Base-by-base conservation (phyloP, 2,329 filamentous ascomycete genomes). In the Colletotrichum tofieldiae region DNA sequence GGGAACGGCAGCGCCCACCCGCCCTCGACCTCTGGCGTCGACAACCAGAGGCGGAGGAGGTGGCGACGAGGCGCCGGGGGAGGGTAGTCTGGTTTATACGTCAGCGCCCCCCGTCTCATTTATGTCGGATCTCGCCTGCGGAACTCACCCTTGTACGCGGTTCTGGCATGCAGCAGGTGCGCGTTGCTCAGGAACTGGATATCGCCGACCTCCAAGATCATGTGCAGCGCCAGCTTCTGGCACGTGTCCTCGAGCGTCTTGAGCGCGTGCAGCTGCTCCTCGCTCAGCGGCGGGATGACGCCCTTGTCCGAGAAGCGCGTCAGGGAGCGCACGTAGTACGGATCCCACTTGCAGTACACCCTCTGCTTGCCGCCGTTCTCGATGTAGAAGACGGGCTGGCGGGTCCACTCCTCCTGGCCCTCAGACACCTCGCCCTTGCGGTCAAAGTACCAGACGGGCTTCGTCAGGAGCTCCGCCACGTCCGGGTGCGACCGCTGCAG, bases 401-500 rank as follows among this genome's bases (percentile, higher is more conserved):
- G 86, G 77, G 94, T 93, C 83, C 91, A 97, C 69, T 91, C 91
- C 66, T 95, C 90, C 81, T 97, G 88, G 16, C 93, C 94, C 18
- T 86, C 84, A 29, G 91, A 93, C 1, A 89, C 90, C 85, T 97
- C 94, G 14, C 94, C 94, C 85, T 97, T 97, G 66, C 94, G 92
- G 82, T 97, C 94, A 81, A 97, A 96, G 84, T 97, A 96, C 94
- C 94, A 97, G 75, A 94, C 90, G 0, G 94, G 94, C 79, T 92
- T 84, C 1, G 93, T 92, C 65, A 97, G 85, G 7, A 91, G 87
- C 80, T 93, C 90, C 0, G 94, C 92, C 1, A 97, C 92, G 77
- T 96, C 94, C 0, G 94, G 94, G 32, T 93, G 87, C 79, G 96
- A 90, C 49, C 82, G 82, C 79, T 94, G 93, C 45, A 97, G 86